Percentiles rank a stretch among this genome's conserved stretches.
Conservation (phyloP, 73 alveolate genomes). For the Tetrahymena malaccensis region DNA sequence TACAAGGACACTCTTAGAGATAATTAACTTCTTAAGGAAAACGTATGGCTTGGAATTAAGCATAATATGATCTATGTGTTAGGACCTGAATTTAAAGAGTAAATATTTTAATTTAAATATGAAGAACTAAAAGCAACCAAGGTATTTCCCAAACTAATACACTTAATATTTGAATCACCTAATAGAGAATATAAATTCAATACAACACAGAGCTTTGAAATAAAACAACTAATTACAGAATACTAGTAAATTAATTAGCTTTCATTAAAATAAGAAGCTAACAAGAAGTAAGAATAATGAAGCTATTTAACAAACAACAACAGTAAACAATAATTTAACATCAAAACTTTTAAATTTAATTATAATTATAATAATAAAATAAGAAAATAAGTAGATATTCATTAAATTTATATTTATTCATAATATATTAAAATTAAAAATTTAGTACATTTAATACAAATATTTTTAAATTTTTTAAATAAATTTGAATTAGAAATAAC, state of each 20-base stretch:
- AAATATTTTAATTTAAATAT: background rate
- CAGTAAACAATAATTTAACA: too few species aligned
- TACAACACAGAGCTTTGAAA: background rate
- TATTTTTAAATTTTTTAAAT: too few species aligned
- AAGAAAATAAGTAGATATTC: too few species aligned
- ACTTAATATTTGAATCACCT: background rate
- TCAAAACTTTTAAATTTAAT: too few species aligned
- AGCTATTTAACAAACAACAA: background rate
- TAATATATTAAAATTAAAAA: too few species aligned
- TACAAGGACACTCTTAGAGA: background rate
- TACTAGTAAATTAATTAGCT: background rate
- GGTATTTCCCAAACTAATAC: background rate
- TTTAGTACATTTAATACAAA: too few species aligned
- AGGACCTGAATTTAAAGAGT: background rate
- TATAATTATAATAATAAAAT: too few species aligned
- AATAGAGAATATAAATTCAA: background rate
- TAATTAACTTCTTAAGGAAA: background rate
- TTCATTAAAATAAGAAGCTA: background rate
- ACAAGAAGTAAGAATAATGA: background rate
- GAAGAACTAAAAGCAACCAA: background rate
- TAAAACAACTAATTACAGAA: background rate
- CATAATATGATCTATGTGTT: background rate
- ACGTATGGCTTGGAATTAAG: background rate
- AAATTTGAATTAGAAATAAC: too few species aligned
- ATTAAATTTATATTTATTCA: too few species aligned